A percentile compares a stretch with the other conserved stretches of the same genome.
phyloP scores from a whole-genome alignment of 2,329 filamentous ascomycete genomes.

The Botrytis cinerea region DNA sequence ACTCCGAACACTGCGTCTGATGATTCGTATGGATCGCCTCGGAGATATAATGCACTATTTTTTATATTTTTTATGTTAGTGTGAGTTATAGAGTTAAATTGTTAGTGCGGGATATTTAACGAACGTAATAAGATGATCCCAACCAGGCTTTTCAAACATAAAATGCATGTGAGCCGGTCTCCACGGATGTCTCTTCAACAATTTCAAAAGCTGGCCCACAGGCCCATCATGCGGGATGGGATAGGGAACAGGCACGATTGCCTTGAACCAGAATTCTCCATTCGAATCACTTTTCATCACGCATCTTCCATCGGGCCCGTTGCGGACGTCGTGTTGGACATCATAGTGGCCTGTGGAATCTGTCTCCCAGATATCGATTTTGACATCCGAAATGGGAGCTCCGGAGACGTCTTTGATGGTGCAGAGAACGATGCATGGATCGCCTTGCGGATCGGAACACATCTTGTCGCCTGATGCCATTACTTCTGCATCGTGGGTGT shows the following conservation, averaged over 20 bases:
- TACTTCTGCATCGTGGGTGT: slow-evolving; percentile 72
- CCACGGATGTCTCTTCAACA: slow-evolving; percentile 73
- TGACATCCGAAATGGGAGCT: slow-evolving; percentile 63
- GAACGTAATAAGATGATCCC: slow-evolving; percentile 80
- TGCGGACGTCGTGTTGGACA: slow-evolving; percentile 69
- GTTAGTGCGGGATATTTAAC: slow-evolving; percentile 42
- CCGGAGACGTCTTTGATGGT: slow-evolving; percentile 66
- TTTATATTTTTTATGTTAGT: not conserved
- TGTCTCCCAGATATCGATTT: slow-evolving; percentile 84
- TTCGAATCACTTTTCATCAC: slow-evolving; percentile 68
- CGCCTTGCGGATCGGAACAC: slow-evolving; percentile 67
- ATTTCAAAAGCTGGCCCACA: slow-evolving; percentile 69
- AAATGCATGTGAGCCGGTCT: slow-evolving; percentile 82
- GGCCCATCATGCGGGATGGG: slow-evolving; percentile 84
- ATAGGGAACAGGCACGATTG: slow-evolving; percentile 82
- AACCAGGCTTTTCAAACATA: slow-evolving; percentile 81
- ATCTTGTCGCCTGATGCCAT: slow-evolving; percentile 61
- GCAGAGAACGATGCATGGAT: slow-evolving; percentile 73
- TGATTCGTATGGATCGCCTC: slow-evolving; percentile 76
- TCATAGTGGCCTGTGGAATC: slow-evolving; percentile 81
- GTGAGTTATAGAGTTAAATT: not conserved
- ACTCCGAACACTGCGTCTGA: slow-evolving; percentile 88
- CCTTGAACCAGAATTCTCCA: slow-evolving; percentile 82
- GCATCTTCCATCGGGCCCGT: slow-evolving; percentile 69
- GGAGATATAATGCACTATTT: slow-evolving; percentile 70